Base-by-base conservation (phyloP, 2,329 filamentous ascomycete genomes). In the Calonectria pauciramosa region DNA sequence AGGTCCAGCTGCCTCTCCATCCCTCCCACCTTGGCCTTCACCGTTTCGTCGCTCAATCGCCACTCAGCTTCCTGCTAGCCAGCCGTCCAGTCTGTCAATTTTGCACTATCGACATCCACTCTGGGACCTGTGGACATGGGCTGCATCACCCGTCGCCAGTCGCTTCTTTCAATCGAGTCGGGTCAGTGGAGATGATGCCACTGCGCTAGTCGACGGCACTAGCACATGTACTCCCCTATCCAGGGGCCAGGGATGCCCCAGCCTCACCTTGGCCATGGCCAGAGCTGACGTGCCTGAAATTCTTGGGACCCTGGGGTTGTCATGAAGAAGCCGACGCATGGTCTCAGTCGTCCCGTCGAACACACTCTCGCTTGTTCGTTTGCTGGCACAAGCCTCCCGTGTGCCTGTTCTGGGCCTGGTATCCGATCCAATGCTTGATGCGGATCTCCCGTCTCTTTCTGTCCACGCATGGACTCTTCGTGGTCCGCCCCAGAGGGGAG, bases 61-160 rank as follows among this genome's bases (percentile, higher is more conserved):
- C 75, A 26, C 64, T 76, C 65, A 71, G 66, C 68, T 73, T 52
- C 64, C 63, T 72, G 64, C 73, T 75, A 75, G 54, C 56, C 66
- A 70, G 72, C 74, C 74, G 70, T 79, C 70, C 75, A 75, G 64
- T 68, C 77, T 77, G 75, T 74, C 72, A 73, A 68, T 76, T 69
- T 63, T 51, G 49, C 63, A 30, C 63, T 66, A 41, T 69, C 70
- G 34, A 49, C 60, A 74, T 65, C 76, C 76, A 76, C 67, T 73
- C 74, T 67, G 74, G 63, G 71, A 70, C 64, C 51, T 64, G 68
- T 68, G 68, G 59, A n/a, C 66, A 69, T 63, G 56, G 52, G 56
- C 75, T 68, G 73, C 71, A 71, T 72, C 41, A 63, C 28, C 36
- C 49, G 63, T 52, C 63, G 52, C 71, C 68, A 70, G 65, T 72